Conservation (phyloP, 805 yeast genomes). For the Ogataea pini region DNA sequence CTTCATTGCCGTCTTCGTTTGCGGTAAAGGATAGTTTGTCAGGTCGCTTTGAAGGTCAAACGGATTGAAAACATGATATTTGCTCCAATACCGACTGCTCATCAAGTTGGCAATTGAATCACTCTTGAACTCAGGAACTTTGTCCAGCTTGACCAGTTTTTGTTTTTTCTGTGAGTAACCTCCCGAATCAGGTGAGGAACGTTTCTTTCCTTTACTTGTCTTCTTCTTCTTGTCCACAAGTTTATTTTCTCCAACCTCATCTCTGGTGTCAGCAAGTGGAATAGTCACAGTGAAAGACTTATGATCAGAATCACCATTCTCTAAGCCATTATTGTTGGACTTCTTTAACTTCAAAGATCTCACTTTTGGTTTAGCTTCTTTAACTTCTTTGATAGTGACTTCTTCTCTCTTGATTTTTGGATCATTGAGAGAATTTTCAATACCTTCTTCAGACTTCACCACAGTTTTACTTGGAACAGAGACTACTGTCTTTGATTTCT, state of each 20-base stretch:
- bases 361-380: constrained; percentile 4
- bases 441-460: not conserved
- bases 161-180: constrained; percentile 1
- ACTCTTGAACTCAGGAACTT: not conserved
- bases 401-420: constrained; percentile 7
- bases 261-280: constrained; percentile 21
- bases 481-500: not conserved
- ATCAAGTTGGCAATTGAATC: constrained; percentile 11
- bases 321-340: constrained; percentile 3
- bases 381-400: not conserved
- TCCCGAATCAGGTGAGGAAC: constrained; percentile 1
- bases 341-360: constrained; percentile 18
- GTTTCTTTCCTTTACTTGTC: constrained; percentile 9
- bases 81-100: constrained; percentile 28
- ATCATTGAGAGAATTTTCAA: not conserved
- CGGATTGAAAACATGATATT: constrained; percentile 28
- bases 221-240: constrained; percentile 9
- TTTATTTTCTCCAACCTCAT: constrained; percentile 3
- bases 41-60: constrained; percentile 14
- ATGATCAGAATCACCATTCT: constrained; percentile 1
- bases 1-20: constrained; percentile 23
- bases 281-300: constrained; percentile 21
- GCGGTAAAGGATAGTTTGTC: constrained; percentile 20
- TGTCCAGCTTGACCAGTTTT: constrained; percentile 1
- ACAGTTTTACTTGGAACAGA: not conserved